Conservation (phyloP, 2,329 filamentous ascomycete species). For the Sarocladium strictum region DNA sequence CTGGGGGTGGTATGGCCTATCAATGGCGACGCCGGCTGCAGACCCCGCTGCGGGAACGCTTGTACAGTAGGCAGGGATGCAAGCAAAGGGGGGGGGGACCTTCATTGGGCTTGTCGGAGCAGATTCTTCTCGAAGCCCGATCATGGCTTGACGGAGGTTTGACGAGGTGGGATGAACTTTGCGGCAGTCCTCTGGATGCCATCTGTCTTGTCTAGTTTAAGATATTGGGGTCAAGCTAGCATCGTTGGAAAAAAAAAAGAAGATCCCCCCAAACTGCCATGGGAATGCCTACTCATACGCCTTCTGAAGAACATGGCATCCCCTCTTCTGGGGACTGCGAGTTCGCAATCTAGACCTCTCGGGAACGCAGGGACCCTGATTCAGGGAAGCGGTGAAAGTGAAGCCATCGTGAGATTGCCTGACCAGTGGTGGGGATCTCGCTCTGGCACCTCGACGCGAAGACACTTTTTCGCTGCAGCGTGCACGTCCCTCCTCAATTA, state of each 20-base stretch:
- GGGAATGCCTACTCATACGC: neutral
- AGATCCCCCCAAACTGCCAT: neutral
- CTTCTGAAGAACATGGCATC: neutral
- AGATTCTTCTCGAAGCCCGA: conserved; percentile 8
- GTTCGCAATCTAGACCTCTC: conserved; percentile 8
- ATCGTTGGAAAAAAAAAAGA: neutral
- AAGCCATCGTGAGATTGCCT: conserved; percentile 9
- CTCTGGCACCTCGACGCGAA: neutral
- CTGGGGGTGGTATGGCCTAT: neutral
- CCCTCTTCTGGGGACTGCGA: conserved; percentile 3
- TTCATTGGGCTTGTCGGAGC: neutral
- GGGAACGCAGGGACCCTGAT: neutral
- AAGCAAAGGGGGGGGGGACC: neutral
- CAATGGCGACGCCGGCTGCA: conserved; percentile 1
- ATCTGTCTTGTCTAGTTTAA: no score
- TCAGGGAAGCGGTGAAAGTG: conserved; percentile 5
- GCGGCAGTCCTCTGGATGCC: no score
- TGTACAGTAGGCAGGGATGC: no score
- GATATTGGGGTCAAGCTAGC: no score
- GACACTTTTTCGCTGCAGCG: neutral
- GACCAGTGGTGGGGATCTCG: neutral
- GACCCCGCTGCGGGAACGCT: conserved; percentile 2
- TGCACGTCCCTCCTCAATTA: conserved; percentile 1
- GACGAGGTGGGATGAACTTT: neutral
- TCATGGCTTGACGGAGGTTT: neutral